Evolutionary conservation across 345 rosid genomes (phyloP), one percentile per base, ranked within the genome.

Genomic region (Erucastrum elatum): DNA sequence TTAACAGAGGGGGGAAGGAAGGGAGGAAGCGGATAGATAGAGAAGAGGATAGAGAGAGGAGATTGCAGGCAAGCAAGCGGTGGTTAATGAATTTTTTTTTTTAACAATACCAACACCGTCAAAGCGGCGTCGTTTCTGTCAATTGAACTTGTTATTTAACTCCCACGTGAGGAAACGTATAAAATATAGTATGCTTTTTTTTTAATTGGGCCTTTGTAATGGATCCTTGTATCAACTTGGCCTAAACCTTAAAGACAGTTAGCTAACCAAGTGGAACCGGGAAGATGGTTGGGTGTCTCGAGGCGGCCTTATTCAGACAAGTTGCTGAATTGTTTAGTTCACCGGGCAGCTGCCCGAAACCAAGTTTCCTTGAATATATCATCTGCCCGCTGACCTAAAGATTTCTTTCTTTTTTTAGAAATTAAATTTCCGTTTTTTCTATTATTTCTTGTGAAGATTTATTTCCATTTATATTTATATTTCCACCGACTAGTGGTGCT

Each of bases 1-100:
- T 64, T 15, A 12, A 30, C 30, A 60, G 33, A 58, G 64, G 56
- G 58, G 27, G 55, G 49, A 58, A 27, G 17, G 21, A 58, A 56
- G 10, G 61, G 51, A 17, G n/a, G 63, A 75, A 55, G 72, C 55
- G 72, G 80, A 75, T 70, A 70, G 83, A 80, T 46, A 74, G 75
- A 62, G 82, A 72, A 58, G 67, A 49, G 71, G 81, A 78, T 71
- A 71, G 67, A 6, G 62, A 56, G 68, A 66, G 21, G 8, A 70
- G 72, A 68, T 68, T 74, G 13, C 79, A 68, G 74, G 62, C 75
- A 75, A 63, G 55, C 75, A 46, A 46, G 53, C 56, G 56, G 56
- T 49, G 79, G 72, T 80, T 75, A 8, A 33, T 62, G 21, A 27
- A 29, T 2, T 5, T 77, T 12, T 5, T 70, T 61, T 16, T 35